Evolutionary conservation across 345 rosid genomes (phyloP).

Genomic region (Trapa bicornis): DNA sequence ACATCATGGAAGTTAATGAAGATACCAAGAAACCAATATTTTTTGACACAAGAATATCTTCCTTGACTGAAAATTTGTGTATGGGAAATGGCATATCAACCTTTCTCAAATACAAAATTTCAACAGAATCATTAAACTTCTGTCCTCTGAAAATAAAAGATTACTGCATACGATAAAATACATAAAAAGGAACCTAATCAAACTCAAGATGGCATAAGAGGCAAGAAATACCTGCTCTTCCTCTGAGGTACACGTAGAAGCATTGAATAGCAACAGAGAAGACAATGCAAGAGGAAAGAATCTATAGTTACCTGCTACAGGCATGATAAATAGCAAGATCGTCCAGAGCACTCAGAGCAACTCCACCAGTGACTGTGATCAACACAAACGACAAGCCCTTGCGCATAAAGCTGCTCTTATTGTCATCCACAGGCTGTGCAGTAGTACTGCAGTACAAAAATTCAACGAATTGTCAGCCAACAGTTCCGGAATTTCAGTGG

Average conservation of each 20-base stretch:
- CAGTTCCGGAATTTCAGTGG: neutral
- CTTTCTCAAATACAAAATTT: neutral
- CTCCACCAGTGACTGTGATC: conserved; percentile 85
- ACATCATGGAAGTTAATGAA: no score
- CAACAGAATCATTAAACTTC: neutral
- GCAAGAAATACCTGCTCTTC: neutral
- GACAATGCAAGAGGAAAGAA: neutral
- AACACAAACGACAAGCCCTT: conserved; percentile 72
- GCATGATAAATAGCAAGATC: conserved; percentile 71
- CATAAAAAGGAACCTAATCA: neutral
- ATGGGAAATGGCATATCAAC: neutral
- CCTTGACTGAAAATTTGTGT: no score
- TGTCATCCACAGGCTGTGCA: conserved; percentile 38
- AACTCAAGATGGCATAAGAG: neutral
- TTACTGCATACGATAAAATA: neutral
- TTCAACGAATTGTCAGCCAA: neutral
- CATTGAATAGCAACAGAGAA: neutral
- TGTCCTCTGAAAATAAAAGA: neutral
- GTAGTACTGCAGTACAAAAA: conserved; percentile 20
- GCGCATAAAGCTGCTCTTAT: conserved; percentile 31
- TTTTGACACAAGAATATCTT: no score
- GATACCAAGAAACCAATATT: no score
- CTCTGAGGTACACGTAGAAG: neutral
- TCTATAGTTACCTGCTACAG: conserved; percentile 55
- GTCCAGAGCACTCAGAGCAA: conserved; percentile 83